Evolutionary conservation across 2,329 filamentous ascomycete species (phyloP).

Genomic region (Aspergillus brasiliensis): DNA sequence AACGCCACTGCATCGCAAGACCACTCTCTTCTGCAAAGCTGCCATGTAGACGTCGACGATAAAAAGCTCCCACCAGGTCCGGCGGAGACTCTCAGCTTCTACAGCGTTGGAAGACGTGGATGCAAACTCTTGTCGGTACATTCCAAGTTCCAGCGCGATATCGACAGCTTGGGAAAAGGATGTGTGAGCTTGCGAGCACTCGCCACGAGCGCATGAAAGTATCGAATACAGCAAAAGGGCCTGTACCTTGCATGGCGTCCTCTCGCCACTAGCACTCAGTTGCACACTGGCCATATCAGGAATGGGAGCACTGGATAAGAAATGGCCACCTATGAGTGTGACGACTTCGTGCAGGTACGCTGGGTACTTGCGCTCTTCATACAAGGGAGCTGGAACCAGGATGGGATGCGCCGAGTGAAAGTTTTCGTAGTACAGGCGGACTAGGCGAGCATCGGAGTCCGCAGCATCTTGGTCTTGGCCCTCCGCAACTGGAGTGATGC

Average conservation of each 20-base stretch:
- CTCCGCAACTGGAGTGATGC: constrained; percentile 16
- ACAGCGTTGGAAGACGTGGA: constrained; percentile 40
- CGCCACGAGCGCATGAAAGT: constrained; percentile 36
- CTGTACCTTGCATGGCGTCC: constrained; percentile 40
- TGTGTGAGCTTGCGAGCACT: constrained; percentile 34
- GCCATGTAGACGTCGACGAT: constrained; percentile 79
- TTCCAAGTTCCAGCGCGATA: constrained; percentile 71
- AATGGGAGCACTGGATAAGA: constrained; percentile 34
- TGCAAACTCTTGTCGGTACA: constrained; percentile 68
- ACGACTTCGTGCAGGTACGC: constrained; percentile 52
- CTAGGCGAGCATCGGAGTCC: constrained; percentile 37
- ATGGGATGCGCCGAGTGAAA: constrained; percentile 59
- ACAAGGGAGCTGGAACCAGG: constrained; percentile 49
- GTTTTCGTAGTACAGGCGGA: constrained; percentile 55
- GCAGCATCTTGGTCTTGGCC: constrained; percentile 20
- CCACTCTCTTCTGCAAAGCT: constrained; percentile 54
- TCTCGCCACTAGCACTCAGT: constrained; percentile 11
- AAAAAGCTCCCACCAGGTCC: constrained; percentile 86
- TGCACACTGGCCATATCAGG: constrained; percentile 16
- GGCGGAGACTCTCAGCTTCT: constrained; percentile 77
- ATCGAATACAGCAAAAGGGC: constrained; percentile 41
- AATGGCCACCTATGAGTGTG: constrained; percentile 56
- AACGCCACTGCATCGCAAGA: constrained; percentile 70
- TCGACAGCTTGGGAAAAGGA: constrained; percentile 65
- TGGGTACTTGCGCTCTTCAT: constrained; percentile 45